These are phyloP conservation scores for Puccinellia tenuiflora DNA, from an alignment of 176 grass and related monocot genomes.

Conservation along the genomic window DNA sequence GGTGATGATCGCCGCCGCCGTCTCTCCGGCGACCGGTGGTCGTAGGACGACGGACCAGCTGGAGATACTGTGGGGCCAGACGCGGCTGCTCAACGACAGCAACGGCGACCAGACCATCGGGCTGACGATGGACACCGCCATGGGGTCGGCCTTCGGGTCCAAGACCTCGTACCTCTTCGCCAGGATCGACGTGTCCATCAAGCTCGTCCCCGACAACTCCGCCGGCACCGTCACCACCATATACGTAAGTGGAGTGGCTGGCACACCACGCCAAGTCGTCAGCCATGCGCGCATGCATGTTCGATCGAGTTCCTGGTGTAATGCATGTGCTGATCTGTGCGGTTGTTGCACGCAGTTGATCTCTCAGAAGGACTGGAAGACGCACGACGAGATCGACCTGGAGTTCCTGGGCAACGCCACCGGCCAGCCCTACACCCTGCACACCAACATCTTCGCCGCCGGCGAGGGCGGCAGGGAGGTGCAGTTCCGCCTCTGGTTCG, in stretches of 20 bases:
- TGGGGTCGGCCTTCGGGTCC: constrained; percentile 45
- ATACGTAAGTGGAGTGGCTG: constrained; percentile 62
- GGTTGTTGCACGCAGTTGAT: constrained; percentile 21
- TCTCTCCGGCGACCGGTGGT: neutral
- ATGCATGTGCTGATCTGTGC: neutral
- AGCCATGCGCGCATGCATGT: neutral
- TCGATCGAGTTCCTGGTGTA: neutral
- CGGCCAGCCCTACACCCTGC: constrained; percentile 57
- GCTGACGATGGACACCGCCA: constrained; percentile 22
- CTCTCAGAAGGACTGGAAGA: constrained; percentile 31
- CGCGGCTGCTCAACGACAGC: constrained; percentile 15
- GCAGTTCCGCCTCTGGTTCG: constrained; percentile 66
- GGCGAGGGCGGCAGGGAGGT: constrained; percentile 60
- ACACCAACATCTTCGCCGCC: constrained; percentile 60
- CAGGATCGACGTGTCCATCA: constrained; percentile 54
- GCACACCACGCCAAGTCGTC: neutral
- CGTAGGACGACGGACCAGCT: constrained; percentile 14
- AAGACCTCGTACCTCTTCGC: constrained; percentile 55
- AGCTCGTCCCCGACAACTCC: constrained; percentile 58
- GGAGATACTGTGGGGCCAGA: constrained; percentile 34
- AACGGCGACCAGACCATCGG: constrained; percentile 23
- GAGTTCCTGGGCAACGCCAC: constrained; percentile 72
- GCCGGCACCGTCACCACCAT: constrained; percentile 72
- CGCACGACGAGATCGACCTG: constrained; percentile 65
- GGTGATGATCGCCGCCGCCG: neutral